A percentile compares a stretch with the other conserved stretches of the same genome.
These are phyloP conservation scores for Trichopus zeylanicus DNA, from an alignment of 116 monocot genomes.

Conservation along the genomic window DNA sequence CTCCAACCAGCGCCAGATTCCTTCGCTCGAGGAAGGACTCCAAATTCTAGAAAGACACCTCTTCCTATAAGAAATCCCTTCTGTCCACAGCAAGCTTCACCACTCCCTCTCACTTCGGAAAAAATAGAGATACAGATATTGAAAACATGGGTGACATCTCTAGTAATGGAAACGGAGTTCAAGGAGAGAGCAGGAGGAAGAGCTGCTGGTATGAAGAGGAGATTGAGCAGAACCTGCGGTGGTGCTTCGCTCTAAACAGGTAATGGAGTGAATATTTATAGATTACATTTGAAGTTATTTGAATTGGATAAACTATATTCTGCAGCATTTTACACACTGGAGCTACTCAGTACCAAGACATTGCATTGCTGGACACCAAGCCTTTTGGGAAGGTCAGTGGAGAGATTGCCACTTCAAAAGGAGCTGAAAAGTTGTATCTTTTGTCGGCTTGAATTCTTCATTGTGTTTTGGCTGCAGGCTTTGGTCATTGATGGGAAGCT, in stretches of 20 bases:
- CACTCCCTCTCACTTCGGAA: no score
- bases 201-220: slow-evolving; percentile 58
- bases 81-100: not conserved
- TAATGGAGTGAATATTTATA: not conserved
- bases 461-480: slow-evolving; percentile 27
- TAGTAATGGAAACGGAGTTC: slow-evolving; percentile 13
- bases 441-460: not conserved
- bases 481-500: slow-evolving; percentile 73
- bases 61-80: no score
- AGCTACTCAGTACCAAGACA: slow-evolving; percentile 46
- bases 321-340: slow-evolving; percentile 48
- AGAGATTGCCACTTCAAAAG: no score
- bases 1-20: no score
- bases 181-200: slow-evolving; percentile 20
- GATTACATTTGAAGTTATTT: no score
- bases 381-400: slow-evolving; percentile 39
- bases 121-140: no score
- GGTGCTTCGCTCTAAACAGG: slow-evolving; percentile 60
- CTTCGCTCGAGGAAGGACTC: no score
- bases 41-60: no score
- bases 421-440: not conserved
- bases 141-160: slow-evolving; percentile 29
- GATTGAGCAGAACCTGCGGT: slow-evolving; percentile 47
- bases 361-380: slow-evolving; percentile 58
- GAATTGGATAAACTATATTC: no score